Percentiles rank a stretch among this genome's conserved stretches.
Conservation (phyloP, 192 early-diverging fungal species). For the Backusella australiensis region DNA sequence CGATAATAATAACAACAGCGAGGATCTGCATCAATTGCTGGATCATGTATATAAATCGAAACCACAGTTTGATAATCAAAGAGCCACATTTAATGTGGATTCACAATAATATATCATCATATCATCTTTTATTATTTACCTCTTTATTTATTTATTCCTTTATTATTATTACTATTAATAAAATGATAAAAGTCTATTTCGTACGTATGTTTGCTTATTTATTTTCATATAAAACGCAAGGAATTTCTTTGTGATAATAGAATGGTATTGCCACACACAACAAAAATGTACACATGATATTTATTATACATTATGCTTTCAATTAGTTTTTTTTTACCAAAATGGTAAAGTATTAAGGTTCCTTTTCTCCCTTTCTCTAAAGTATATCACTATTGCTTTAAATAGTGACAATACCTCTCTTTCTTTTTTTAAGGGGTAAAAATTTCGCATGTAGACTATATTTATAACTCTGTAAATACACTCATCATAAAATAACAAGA, state of each 20-base stretch:
- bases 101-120: neutral
- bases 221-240: neutral
- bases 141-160: neutral
- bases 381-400: too few species aligned
- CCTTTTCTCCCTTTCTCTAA: too few species aligned
- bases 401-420: too few species aligned
- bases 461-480: too few species aligned
- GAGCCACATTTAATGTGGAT: constrained; percentile 21
- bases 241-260: neutral
- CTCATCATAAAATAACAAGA: too few species aligned
- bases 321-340: too few species aligned
- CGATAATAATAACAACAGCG: constrained; percentile 23
- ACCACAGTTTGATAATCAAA: constrained; percentile 31
- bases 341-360: too few species aligned
- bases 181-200: neutral
- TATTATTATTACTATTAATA: constrained; percentile 4
- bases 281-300: neutral
- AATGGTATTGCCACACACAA: neutral
- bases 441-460: too few species aligned
- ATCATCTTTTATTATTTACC: neutral
- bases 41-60: constrained; percentile 18
- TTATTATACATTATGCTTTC: too few species aligned
- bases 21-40: constrained; percentile 21
- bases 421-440: too few species aligned
- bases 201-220: neutral